Base-by-base conservation (phyloP, 2,329 filamentous ascomycete species). In the Xylariaceae sp. region DNA sequence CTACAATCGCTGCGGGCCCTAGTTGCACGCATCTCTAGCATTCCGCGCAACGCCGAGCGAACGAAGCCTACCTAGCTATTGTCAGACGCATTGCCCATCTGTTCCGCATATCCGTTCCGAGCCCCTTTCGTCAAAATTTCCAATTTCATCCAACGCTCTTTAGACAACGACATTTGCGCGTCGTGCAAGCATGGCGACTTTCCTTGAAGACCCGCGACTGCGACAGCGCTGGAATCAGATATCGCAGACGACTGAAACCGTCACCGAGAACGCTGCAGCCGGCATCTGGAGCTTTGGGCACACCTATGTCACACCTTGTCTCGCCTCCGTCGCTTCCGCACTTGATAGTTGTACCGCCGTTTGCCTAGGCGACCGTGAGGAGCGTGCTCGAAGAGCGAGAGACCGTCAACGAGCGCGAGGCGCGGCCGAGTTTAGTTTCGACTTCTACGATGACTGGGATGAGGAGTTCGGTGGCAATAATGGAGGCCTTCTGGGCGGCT, bases 371-470 rank as follows among this genome's bases (percentile, higher is more conserved):
- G 84, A 83, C 65, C 82, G 83, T 51, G 87, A 92, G 62, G 88
- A 92, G 67, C 84, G 88, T 54, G 75, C 84, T 46, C 84, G 88
- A 29, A 83, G 89, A 53, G 73, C 76, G 43, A 77, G 86, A 57
- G 84, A 90, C 64, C 81, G 87, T 42, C 79, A 80, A 18, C 75
- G 80, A 8, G 74, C 76, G 21, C 72, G 74, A 56, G 83, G 82
- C 2, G 72, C 84, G 48, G 88, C 91, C 26, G 92, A 96, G 71
- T 83, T 88, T 64, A 92, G 83, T 65, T 97, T 97, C 68, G 92
- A 96, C 70, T 97, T 97, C 70, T 97, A 97, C 74, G 92, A 96
- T 71, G 92, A 96, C 71, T 97, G 92, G 92, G 90, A 96, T 57
- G 77, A 80, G 51, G 80, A 82, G 46, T 75, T 78, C 50, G 71